phyloP scores from a whole-genome alignment of 23 red algal genomes.

The Gracilaria domingensis region DNA sequence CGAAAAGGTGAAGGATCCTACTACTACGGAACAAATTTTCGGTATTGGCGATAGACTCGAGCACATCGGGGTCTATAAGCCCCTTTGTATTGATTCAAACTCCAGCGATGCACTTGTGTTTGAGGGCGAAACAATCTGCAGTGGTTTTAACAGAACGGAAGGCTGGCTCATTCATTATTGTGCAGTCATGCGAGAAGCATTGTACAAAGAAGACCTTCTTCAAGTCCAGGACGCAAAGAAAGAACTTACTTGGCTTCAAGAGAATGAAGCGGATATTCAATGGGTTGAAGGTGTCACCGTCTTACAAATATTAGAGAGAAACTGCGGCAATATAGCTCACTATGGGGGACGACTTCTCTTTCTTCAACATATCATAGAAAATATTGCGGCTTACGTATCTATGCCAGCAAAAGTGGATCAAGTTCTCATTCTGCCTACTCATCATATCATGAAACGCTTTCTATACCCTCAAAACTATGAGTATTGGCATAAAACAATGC shows the following conservation, averaged over 20 bases:
- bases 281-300: constrained; percentile 83
- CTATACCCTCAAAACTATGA: constrained; percentile 80
- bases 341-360: constrained; percentile 76
- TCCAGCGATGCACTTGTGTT: constrained; percentile 39
- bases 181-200: constrained; percentile 46
- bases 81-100: constrained; percentile 65
- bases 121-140: constrained; percentile 55
- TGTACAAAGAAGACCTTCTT: constrained; percentile 61
- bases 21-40: constrained; percentile 56
- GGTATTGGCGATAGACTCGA: constrained; percentile 69
- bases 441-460: constrained; percentile 88
- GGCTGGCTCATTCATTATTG: constrained; percentile 83
- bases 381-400: constrained; percentile 60
- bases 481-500: constrained; percentile 85
- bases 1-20: constrained; percentile 40
- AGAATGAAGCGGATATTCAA: constrained; percentile 57
- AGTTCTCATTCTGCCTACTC: constrained; percentile 65
- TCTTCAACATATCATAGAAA: constrained; percentile 81
- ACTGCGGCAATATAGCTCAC: constrained; percentile 94
- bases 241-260: constrained; percentile 41
- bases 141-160: constrained; percentile 63
- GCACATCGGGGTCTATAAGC: constrained; percentile 70
- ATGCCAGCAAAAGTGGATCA: constrained; percentile 54
- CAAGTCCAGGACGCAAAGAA: constrained; percentile 4
- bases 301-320: constrained; percentile 79